Evolutionary conservation across 2,329 filamentous ascomycete species (phyloP).

Genomic region (Nakataea oryzae): DNA sequence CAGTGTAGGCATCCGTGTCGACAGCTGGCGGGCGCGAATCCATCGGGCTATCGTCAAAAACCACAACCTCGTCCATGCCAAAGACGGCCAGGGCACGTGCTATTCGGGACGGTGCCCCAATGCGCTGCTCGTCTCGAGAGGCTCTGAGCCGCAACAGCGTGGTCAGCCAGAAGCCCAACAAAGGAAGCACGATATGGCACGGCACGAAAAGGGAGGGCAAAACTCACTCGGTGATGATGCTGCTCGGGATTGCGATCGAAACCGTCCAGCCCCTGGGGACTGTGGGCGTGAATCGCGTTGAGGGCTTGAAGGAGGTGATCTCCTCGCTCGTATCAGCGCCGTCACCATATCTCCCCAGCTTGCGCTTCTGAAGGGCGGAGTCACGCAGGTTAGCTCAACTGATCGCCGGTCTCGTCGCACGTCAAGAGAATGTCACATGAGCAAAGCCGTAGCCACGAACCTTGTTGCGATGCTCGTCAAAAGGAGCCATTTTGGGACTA

Average conservation of each 20-base stretch:
- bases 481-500: constrained; percentile 3
- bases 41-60: constrained; percentile 61
- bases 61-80: constrained; percentile 71
- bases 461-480: constrained; percentile 1
- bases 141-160: constrained; percentile 3
- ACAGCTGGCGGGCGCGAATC: constrained; percentile 33
- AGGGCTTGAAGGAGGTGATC: constrained; percentile 54
- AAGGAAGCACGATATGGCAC: not conserved
- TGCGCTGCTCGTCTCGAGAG: constrained; percentile 63
- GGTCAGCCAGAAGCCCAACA: not conserved
- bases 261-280: constrained; percentile 61
- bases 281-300: constrained; percentile 55
- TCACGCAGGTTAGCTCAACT: not conserved
- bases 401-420: not conserved
- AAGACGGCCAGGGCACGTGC: constrained; percentile 76
- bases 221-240: constrained; percentile 61
- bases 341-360: constrained; percentile 27
- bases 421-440: not conserved
- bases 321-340: constrained; percentile 15
- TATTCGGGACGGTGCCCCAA: constrained; percentile 61
- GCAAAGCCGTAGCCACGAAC: not conserved
- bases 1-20: constrained; percentile 49
- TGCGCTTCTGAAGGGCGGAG: constrained; percentile 36
- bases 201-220: not conserved
- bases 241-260: constrained; percentile 69